Evolutionary conservation across 1,284 basidiomycete species (phyloP), one percentile per base, ranked within the genome.

Genomic region (Apiotrichum domesticum): DNA sequence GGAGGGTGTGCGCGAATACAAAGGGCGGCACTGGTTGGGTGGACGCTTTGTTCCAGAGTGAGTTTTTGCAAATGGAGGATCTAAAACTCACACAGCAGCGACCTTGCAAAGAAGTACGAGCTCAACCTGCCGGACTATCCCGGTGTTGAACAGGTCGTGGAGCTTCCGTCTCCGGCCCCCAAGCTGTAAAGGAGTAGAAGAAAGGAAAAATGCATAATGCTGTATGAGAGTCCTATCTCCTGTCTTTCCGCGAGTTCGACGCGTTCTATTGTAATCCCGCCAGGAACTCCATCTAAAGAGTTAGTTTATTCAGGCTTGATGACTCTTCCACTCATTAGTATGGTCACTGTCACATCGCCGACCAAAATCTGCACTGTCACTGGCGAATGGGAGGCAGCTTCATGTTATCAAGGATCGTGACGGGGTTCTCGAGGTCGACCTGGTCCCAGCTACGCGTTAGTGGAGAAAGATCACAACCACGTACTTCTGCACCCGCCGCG

Each of bases 1-100:
- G 77, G 80, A 87, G 65, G 96, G 96, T 1, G 86, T 87, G 4
- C 80, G 79, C 63, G 74, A 71, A 7, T 98, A 90, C 75, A 82
- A 77, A 33, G 90, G 93, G 8, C 79, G 83, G 46, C 96, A 98
- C 79, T 97, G 91, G 74, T 80, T 97, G 2, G 93, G 92, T 2
- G 96, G 95, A 0, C 80, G 95, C 52, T 98, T 98, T 71, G 82
- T 98, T 14, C 84, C 90, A 9, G 87, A 82, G 90, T 93, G 65
- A 66, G 84, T 77, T 35, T 37, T 21, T 6, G 21, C 35, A 48
- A 15, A 3, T 3, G 35, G 4, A n/a, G 40, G 11, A 34, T 14
- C 6, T 3, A 6, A 34, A 35, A 39, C 42, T 59, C 44, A 52
- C 57, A 5, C 32, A 46, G 44, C 63, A 88, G 90, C 67, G 67